Evolutionary conservation across 441 rosid genomes (phyloP).

Genomic region (Capsella rubella): DNA sequence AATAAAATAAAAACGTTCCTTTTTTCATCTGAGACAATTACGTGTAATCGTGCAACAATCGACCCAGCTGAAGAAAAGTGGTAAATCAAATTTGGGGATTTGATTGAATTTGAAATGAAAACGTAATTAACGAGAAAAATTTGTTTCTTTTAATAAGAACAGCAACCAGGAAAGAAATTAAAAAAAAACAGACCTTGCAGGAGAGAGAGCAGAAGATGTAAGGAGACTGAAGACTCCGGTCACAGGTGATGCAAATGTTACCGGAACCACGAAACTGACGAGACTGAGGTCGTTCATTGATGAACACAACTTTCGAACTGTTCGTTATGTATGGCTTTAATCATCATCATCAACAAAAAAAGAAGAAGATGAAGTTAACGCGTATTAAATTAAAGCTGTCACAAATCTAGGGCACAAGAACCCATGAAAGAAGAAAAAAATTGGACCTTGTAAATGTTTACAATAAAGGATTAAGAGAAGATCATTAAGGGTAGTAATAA

Average conservation of each 20-base stretch:
- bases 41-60: neutral
- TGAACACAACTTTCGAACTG: conserved; percentile 81
- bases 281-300: conserved; percentile 79
- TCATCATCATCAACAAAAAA: conserved; percentile 21
- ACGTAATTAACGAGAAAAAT: conserved; percentile 5
- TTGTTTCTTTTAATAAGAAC: neutral
- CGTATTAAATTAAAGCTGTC: conserved; percentile 25
- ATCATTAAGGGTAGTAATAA: neutral
- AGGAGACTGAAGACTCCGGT: conserved; percentile 77
- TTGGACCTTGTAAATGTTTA: neutral
- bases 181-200: conserved; percentile 69
- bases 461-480: conserved; percentile 1
- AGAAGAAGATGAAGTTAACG: neutral
- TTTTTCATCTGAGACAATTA: neutral
- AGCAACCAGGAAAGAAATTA: no score
- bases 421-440: conserved; percentile 14
- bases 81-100: conserved; percentile 4
- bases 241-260: conserved; percentile 72
- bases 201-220: conserved; percentile 81
- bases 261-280: conserved; percentile 75
- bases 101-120: neutral
- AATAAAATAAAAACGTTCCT: neutral
- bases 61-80: conserved; percentile 24
- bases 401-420: conserved; percentile 33
- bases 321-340: conserved; percentile 80